Evolutionary conservation across 305 asterid genomes (phyloP).

Genomic region (Fraxinus floribunda): DNA sequence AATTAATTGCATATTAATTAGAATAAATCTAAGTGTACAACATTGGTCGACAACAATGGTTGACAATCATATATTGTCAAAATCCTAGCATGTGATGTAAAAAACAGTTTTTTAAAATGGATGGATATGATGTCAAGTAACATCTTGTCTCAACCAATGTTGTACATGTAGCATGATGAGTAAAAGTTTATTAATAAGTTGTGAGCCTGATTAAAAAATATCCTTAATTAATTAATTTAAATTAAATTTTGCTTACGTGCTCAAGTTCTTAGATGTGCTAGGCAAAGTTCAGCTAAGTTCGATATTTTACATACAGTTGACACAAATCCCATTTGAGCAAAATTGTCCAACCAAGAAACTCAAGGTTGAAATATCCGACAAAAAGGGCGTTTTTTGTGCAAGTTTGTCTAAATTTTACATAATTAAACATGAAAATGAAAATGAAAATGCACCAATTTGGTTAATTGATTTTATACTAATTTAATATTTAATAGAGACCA

Average conservation of each 20-base stretch:
- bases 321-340: background rate
- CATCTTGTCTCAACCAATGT: too few species aligned
- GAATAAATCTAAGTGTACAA: too few species aligned
- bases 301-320: constrained; percentile 1
- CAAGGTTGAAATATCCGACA: constrained; percentile 2
- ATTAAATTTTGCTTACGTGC: background rate
- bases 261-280: background rate
- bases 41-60: too few species aligned
- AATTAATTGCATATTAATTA: too few species aligned
- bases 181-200: too few species aligned
- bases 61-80: too few species aligned
- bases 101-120: too few species aligned
- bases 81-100: too few species aligned
- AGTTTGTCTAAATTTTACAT: constrained; percentile 1
- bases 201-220: too few species aligned
- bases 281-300: background rate
- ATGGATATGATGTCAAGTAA: too few species aligned
- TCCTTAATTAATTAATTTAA: too few species aligned
- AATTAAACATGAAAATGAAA: background rate
- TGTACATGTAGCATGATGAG: too few species aligned
- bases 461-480: constrained; percentile 2
- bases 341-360: background rate
- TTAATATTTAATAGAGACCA: constrained; percentile 15
- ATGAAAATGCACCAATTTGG: constrained; percentile 11
- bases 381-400: constrained; percentile 27